Evolutionary conservation across 164 flowering plant species (phyloP), one percentile per base, ranked within the genome.

Genomic region (Macadamia tetraphylla): DNA sequence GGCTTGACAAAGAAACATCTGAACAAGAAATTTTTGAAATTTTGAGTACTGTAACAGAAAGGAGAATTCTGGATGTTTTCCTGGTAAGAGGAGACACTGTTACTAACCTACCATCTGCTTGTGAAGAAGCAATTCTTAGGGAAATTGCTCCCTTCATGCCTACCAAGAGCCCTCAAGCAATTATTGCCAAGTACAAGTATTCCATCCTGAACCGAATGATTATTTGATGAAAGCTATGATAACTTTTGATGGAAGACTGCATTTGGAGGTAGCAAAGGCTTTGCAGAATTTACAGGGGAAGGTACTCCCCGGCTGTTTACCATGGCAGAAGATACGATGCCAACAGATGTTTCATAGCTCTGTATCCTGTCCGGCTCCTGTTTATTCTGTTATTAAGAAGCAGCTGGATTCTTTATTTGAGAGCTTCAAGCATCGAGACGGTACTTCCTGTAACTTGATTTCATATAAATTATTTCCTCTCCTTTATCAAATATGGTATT

Each of bases 181-280:
- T 58, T 70, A 55, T 72, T 87, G 86, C 63, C 77, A 76, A 32
- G 89, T 92, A 29, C 88, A 91, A 71, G 93, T 95, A 30, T 82
- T 84, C 42, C 78, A 78, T 6, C 88, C 96, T 60, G 87, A 84
- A 42, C 83, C 84, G 29, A 85, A 81, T 72, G 92, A 88, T 78
- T 52, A 64, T 61, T 75, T 68, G 63, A 81, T 83, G 84, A 87
- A 67, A 73, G 98, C 97, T 51, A 3, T 63, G 51, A 81, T 95
- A 23, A 85, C 80, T 42, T 95, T 95, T 76, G 97, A 92, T 82
- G 97, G 97, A 44, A 81, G 85, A 75, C 66, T 92, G 53, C 93
- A 92, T 85, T 79, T 91, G 82, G 97, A 91, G 81, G 99, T 98
- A 43, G 99, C 98, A 61, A 88, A 77, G 80, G 99, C 99, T 58